Base-by-base conservation (phyloP, 495 filamentous ascomycete genomes). In the Penicillium atrosanguineum region DNA sequence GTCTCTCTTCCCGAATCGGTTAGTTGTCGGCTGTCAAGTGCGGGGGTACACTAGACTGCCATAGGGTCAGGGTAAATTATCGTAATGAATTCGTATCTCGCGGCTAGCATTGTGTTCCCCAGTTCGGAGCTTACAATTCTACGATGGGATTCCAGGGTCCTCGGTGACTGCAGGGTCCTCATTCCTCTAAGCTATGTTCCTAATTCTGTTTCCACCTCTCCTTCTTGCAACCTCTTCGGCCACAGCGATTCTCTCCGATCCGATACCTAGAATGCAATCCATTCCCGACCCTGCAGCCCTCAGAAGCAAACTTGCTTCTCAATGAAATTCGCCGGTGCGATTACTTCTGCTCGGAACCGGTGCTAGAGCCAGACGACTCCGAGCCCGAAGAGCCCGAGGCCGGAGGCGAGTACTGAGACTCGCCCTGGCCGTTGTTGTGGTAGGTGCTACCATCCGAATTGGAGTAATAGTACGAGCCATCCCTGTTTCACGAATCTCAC, bases 391-490 rank as follows among this genome's bases (percentile, higher is more conserved):
- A n/a, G n/a, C 14, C 37, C 2, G 38, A 31, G 21, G 37, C 18
- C 11, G 21, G 7, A 25, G 65, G 52, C 12, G 55, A 70, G 52
- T 75, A 75, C 3, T 4, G 56, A 1, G 63, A 50, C 1, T 50
- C 42, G 1, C 73, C 73, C 20, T 55, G 60, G n/a, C 72, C 69
- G 40, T 57, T 49, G 53, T 74, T 74, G 63, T 74, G 68, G 55
- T 75, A 75, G 1, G 55, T 73, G 21, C 67, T 71, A 15, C 70
- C 69, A 38, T 71, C 60, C 21, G 73, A 45, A 51, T 75, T 76
- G 43, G 58, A 65, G 56, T 76, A 76, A 44, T 74, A 74, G 50
- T 75, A 76, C 36, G 70, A 71, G 14, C 70, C 72, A 61, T 69
- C 39, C 19, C 68, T 69, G n/a, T n/a, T n/a, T n/a, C n/a, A n/a